phyloP scores from a whole-genome alignment of 2,329 filamentous ascomycete genomes.

The Thyridium curvatum region DNA sequence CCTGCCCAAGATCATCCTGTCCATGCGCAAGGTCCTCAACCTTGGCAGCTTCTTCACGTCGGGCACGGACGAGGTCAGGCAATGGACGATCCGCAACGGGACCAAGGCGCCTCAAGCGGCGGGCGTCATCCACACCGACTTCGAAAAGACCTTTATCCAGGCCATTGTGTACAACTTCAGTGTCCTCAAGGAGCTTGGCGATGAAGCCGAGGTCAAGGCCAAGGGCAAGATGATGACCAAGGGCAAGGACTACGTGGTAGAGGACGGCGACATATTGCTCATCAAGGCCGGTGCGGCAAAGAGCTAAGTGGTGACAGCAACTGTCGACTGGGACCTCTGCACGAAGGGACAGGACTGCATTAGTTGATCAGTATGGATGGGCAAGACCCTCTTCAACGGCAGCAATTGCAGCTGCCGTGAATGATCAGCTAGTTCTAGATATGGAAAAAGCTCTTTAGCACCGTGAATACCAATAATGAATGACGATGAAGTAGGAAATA shows the following conservation, averaged over 20 bases:
- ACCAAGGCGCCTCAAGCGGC: conserved; percentile 97
- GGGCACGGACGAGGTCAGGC: conserved; percentile 89
- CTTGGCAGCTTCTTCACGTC: conserved; percentile 96
- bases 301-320: conserved; percentile 33
- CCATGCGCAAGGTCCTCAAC: conserved; percentile 89
- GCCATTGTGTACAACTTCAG: conserved; percentile 87
- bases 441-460: too few species aligned
- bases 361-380: too few species aligned
- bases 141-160: conserved; percentile 99
- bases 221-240: conserved; percentile 98
- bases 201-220: conserved; percentile 78
- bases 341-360: too few species aligned
- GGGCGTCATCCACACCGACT: conserved; percentile 96
- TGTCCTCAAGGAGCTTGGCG: conserved; percentile 75
- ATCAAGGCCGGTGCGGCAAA: conserved; percentile 88
- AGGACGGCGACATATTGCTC: conserved; percentile 76
- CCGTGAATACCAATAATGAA: too few species aligned
- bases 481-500: too few species aligned
- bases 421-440: too few species aligned
- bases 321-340: too few species aligned
- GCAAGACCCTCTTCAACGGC: too few species aligned
- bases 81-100: conserved; percentile 95
- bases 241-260: conserved; percentile 91
- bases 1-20: conserved; percentile 82
- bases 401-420: too few species aligned